Evolutionary conservation across 1,284 basidiomycete genomes (phyloP), one percentile per base, ranked within the genome.

Genomic region (Pascua guehoae): DNA sequence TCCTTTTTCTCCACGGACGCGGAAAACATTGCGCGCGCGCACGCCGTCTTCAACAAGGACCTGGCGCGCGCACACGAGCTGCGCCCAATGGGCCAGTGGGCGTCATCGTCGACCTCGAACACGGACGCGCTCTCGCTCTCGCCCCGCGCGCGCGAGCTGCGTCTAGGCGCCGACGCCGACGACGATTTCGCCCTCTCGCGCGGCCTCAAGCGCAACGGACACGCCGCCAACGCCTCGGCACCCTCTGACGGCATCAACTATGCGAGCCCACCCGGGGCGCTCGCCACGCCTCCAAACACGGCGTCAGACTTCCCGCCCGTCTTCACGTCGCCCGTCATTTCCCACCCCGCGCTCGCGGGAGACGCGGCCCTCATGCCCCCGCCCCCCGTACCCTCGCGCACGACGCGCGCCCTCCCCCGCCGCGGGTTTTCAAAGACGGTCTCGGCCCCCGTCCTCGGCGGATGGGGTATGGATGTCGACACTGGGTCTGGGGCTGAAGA

Each of bases 241-340:
- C 41, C 49, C 8, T 45, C 43, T n/a, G 44, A 42, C 50, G 46
- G 60, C 17, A 57, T 57, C 12, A 41, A 38, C 47, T 5, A 47
- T 5, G n/a, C 49, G 7, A 49, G 18, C 32, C 54, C 48, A 1
- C n/a, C n/a, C n/a, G n/a, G n/a, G n/a, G n/a, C n/a, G n/a, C n/a
- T n/a, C n/a, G 17, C 8, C 5, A 41, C 51, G 12, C 42, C 49
- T 12, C 32, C 49, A n/a, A 40, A 49, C 43, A 24, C 39, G 41
- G 51, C 51, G 16, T 61, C 64, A 42, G 73, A 72, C 39, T 75
- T 75, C 60, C 73, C 73, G 8, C 60, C 69, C 8, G 73, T 73
- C 17, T 73, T 75, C 53, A 56, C 47, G 15, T 61, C 65, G 11
- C 64, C 72, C 1, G 46, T 60, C 4, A 53, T 70, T 42, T 58